Percentiles rank a stretch among this genome's conserved stretches.
Conservation (phyloP, 192 early-diverging fungal species). For the Backusella parvicylindrica region DNA sequence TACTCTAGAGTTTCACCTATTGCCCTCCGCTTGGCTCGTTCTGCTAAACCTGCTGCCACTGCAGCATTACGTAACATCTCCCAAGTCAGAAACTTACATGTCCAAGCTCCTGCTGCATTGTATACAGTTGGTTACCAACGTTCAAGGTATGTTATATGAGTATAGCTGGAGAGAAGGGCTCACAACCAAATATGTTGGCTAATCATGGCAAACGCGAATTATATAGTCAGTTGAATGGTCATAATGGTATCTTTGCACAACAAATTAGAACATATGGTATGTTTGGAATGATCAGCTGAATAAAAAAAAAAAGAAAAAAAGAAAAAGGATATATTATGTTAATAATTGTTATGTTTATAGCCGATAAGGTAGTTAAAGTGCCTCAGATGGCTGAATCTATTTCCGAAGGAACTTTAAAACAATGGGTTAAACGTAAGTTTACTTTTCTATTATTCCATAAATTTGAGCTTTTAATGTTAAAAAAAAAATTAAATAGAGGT, state of each 20-base stretch:
- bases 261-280: constrained; percentile 26
- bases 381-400: constrained; percentile 99
- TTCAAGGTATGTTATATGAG: constrained; percentile 20
- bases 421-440: constrained; percentile 90
- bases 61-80: constrained; percentile 20
- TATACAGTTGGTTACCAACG: constrained; percentile 18
- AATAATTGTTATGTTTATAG: constrained; percentile 26
- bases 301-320: neutral
- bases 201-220: neutral
- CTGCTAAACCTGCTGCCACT: neutral
- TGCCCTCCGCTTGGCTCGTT: constrained; percentile 1
- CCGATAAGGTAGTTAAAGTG: constrained; percentile 88
- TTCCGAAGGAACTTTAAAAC: constrained; percentile 94
- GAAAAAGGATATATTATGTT: neutral
- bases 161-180: no score
- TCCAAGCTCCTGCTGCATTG: constrained; percentile 24
- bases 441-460: neutral
- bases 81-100: constrained; percentile 23
- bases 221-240: neutral
- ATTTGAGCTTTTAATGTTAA: neutral
- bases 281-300: neutral
- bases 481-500: constrained; percentile 59
- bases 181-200: no score
- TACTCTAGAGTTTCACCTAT: constrained; percentile 13
- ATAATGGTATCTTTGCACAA: neutral